A percentile compares a stretch with the other conserved stretches of the same genome.
These are phyloP conservation scores for Botrytis squamosa DNA, from an alignment of 2,329 filamentous ascomycete species.

Conservation along the genomic window DNA sequence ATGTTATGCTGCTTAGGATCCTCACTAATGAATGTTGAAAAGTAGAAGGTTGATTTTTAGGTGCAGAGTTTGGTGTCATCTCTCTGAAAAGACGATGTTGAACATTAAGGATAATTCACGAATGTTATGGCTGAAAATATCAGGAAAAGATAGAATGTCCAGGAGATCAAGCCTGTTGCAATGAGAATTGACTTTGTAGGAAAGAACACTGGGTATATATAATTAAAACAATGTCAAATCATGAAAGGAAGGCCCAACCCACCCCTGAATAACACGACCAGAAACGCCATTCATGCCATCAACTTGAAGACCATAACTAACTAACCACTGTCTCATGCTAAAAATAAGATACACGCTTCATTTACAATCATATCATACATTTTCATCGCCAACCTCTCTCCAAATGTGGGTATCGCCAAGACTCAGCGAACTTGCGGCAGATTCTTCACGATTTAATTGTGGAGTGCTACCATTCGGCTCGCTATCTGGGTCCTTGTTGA, in stretches of 20 bases:
- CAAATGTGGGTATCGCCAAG: constrained; percentile 53
- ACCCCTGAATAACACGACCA: neutral
- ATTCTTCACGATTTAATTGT: constrained; percentile 38
- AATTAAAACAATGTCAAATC: constrained; percentile 1
- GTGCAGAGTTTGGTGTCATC: constrained; percentile 14
- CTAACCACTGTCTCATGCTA: neutral
- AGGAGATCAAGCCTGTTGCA: neutral
- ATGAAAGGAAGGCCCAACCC: constrained; percentile 25
- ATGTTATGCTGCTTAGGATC: neutral
- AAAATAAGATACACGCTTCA: neutral
- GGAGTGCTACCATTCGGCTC: constrained; percentile 27
- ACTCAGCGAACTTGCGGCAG: constrained; percentile 47
- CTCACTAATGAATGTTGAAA: neutral
- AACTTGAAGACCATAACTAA: neutral
- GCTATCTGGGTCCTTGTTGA: constrained; percentile 40
- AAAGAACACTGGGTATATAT: constrained; percentile 21
- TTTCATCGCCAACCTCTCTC: constrained; percentile 42
- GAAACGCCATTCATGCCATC: constrained; percentile 21
- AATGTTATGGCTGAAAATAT: neutral
- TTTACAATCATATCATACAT: constrained; percentile 33
- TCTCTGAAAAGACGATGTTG: neutral
- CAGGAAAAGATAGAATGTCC: neutral
- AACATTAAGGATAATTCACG: constrained; percentile 9
- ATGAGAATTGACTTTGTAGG: neutral
- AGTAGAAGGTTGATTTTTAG: constrained; percentile 9